phyloP scores from a whole-genome alignment of 495 filamentous ascomycete genomes.

The Aspergillus incahuasiensis region DNA sequence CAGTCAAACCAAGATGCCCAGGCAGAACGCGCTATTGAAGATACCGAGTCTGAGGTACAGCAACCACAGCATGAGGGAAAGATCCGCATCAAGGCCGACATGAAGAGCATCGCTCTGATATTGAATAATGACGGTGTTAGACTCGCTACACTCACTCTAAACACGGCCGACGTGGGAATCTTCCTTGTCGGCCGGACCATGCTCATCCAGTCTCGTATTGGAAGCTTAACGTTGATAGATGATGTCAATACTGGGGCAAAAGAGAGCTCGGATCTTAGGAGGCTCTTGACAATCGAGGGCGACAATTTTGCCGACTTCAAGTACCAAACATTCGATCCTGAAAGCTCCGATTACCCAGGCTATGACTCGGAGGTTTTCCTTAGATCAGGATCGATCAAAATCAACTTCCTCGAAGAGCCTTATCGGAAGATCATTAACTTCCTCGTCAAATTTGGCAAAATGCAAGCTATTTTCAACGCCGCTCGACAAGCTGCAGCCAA shows the following conservation, averaged over 20 bases:
- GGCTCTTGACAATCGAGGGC: conserved; percentile 89
- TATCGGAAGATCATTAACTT: conserved; percentile 99
- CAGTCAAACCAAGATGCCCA: conserved; percentile 30
- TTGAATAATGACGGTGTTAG: conserved; percentile 98
- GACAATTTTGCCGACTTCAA: conserved; percentile 96
- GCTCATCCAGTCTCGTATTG: conserved; percentile 79
- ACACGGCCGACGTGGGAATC: conserved; percentile 84
- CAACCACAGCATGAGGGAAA: conserved; percentile 45
- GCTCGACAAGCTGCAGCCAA: conserved; percentile 92
- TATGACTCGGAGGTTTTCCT: conserved; percentile 89
- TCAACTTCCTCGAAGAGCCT: conserved; percentile 94
- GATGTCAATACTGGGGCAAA: conserved; percentile 90
- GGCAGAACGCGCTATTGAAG: conserved; percentile 45
- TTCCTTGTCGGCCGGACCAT: conserved; percentile 81
- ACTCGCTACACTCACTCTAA: conserved; percentile 86
- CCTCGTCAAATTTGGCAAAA: conserved; percentile 95
- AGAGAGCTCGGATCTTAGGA: conserved; percentile 72
- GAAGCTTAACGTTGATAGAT: conserved; percentile 82
- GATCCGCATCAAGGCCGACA: conserved; percentile 80
- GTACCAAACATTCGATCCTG: conserved; percentile 89
- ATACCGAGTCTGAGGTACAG: conserved; percentile 35
- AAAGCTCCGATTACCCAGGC: conserved; percentile 74
- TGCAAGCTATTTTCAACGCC: conserved; percentile 98
- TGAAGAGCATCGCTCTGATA: conserved; percentile 89
- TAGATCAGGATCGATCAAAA: conserved; percentile 86